phyloP scores from a whole-genome alignment of 2,329 filamentous ascomycete species.

The Ciborinia camelliae region DNA sequence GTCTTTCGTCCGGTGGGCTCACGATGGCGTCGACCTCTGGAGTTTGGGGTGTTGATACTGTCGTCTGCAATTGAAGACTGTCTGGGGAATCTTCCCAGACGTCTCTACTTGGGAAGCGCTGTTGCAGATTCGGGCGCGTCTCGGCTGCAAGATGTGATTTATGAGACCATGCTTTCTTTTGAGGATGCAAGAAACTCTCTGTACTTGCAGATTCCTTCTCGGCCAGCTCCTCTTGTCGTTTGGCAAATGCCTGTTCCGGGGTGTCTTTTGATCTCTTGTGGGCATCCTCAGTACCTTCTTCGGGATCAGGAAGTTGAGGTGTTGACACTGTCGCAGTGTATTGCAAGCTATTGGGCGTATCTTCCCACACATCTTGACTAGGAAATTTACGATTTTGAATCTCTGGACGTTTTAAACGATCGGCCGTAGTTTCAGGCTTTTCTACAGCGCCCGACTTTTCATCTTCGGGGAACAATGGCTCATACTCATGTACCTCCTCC shows the following conservation, averaged over 20 bases:
- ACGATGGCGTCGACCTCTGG: slow-evolving; percentile 41
- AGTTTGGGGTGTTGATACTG: slow-evolving; percentile 56
- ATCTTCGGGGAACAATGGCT: slow-evolving; percentile 87
- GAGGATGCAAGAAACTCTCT: slow-evolving; percentile 52
- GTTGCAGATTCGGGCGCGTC: slow-evolving; percentile 54
- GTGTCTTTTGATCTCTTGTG: slow-evolving; percentile 39
- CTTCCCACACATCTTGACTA: slow-evolving; percentile 96
- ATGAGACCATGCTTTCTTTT: slow-evolving; percentile 49
- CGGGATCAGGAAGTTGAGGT: slow-evolving; percentile 54
- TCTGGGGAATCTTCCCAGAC: slow-evolving; percentile 94
- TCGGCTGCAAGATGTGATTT: slow-evolving; percentile 51
- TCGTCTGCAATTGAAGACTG: slow-evolving; percentile 74
- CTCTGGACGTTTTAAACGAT: slow-evolving; percentile 54
- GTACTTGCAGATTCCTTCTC: slow-evolving; percentile 49
- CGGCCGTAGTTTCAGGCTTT: slow-evolving; percentile 49
- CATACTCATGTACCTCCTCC: slow-evolving; percentile 89
- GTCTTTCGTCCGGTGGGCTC: slow-evolving; percentile 43
- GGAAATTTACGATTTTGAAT: slow-evolving; percentile 71
- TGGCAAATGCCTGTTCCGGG: slow-evolving; percentile 62
- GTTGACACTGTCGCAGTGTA: slow-evolving; percentile 79
- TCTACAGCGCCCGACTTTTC: slow-evolving; percentile 48
- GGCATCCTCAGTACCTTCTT: slow-evolving; percentile 40
- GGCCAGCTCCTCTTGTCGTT: slow-evolving; percentile 61
- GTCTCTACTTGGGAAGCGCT: slow-evolving; percentile 85
- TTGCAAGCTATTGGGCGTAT: slow-evolving; percentile 81